Conservation (phyloP, 495 filamentous ascomycete genomes). For the Parathielavia hyrcaniae region DNA sequence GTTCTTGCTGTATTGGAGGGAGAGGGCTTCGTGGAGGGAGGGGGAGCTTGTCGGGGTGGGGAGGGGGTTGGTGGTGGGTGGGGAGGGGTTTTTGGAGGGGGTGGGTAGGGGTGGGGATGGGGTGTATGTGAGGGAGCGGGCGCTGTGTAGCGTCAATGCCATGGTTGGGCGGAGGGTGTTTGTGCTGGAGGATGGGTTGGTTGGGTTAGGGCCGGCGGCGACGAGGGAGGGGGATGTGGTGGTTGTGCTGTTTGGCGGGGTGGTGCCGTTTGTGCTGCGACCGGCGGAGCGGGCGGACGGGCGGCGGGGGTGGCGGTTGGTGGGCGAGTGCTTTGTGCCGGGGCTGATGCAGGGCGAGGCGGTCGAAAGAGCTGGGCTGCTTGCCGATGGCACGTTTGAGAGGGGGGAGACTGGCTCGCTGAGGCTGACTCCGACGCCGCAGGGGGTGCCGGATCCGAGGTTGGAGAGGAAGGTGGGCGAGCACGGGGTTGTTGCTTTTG, state of each 20-base stretch:
- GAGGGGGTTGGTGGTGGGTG: neutral
- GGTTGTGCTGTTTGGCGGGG: slow-evolving; percentile 1
- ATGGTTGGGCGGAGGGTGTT: neutral
- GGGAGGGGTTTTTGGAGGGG: neutral
- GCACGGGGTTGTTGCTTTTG: neutral
- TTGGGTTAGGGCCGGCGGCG: neutral
- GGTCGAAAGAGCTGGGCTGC: neutral
- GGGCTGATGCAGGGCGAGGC: slow-evolving; percentile 6
- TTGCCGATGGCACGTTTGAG: neutral
- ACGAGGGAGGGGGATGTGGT: slow-evolving; percentile 5
- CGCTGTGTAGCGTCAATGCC: slow-evolving; percentile 2
- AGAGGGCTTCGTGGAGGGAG: neutral
- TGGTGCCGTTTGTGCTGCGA: slow-evolving; percentile 5
- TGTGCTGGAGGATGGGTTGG: neutral
- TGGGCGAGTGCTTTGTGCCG: slow-evolving; percentile 2
- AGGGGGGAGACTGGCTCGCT: neutral
- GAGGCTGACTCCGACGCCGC: neutral
- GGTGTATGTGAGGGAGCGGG: slow-evolving; percentile 1
- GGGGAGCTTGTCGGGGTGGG: neutral
- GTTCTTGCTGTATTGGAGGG: slow-evolving; percentile 1
- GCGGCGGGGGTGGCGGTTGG: neutral
- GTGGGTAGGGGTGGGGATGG: neutral
- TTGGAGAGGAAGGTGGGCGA: slow-evolving; percentile 5
- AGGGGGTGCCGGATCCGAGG: neutral
- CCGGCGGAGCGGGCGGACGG: neutral